Conservation (phyloP, 2,329 filamentous ascomycete genomes). For the Zymoseptoria brevis region DNA sequence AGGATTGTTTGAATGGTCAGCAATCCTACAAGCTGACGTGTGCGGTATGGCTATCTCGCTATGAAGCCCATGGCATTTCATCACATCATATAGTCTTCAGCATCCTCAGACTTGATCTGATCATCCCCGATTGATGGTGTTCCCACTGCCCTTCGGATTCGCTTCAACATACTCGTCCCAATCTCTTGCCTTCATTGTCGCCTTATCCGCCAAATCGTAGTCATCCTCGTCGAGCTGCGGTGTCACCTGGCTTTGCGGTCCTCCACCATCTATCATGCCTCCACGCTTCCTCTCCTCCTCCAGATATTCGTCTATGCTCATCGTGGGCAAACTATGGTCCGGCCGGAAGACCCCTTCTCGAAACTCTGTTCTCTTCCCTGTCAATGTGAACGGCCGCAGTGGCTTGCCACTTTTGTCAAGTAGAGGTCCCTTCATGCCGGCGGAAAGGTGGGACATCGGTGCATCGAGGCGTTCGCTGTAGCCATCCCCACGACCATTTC, state of each 20-base stretch:
- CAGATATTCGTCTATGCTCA: constrained; percentile 96
- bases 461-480: constrained; percentile 71
- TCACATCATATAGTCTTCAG: neutral
- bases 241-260: constrained; percentile 60
- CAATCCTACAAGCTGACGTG: neutral
- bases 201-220: constrained; percentile 74
- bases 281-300: constrained; percentile 81
- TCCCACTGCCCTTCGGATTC: constrained; percentile 76
- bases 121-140: constrained; percentile 71
- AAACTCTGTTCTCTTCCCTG: constrained; percentile 61
- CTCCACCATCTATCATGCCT: constrained; percentile 85
- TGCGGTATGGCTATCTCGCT: neutral
- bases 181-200: constrained; percentile 83
- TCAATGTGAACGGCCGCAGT: constrained; percentile 81
- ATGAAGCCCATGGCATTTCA: neutral
- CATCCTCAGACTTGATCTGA: constrained; percentile 2
- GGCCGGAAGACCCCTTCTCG: constrained; percentile 76
- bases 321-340: constrained; percentile 89
- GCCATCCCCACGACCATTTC: constrained; percentile 41
- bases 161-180: constrained; percentile 95
- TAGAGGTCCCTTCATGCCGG: constrained; percentile 53
- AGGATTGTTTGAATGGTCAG: neutral
- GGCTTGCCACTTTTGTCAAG: constrained; percentile 74
- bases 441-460: constrained; percentile 47
- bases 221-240: constrained; percentile 84